Evolutionary conservation across 2,329 filamentous ascomycete genomes (phyloP).

Genomic region (Exophiala viscosa): DNA sequence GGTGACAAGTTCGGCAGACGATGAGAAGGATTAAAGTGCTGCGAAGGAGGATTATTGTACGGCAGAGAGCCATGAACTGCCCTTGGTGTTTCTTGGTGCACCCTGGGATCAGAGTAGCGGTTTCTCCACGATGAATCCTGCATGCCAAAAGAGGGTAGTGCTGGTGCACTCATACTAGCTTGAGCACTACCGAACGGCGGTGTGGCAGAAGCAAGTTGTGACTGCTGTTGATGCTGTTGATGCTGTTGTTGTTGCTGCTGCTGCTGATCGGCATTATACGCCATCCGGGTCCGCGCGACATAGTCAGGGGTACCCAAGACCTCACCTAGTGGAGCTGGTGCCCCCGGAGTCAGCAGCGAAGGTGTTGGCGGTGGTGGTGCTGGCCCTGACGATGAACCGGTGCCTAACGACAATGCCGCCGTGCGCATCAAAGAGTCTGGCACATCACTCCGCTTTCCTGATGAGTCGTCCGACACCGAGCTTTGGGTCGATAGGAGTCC

Average conservation of each 20-base stretch:
- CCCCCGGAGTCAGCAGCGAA: constrained; percentile 10
- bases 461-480: constrained; percentile 26
- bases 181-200: neutral
- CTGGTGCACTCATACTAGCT: neutral
- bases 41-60: constrained; percentile 2
- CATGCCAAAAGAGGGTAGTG: constrained; percentile 11
- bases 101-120: constrained; percentile 15
- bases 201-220: neutral
- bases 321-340: constrained; percentile 6
- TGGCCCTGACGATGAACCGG: constrained; percentile 15
- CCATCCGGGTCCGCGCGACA: constrained; percentile 11
- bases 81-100: constrained; percentile 14
- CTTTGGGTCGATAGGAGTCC: constrained; percentile 24
- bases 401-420: constrained; percentile 18
- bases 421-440: constrained; percentile 22
- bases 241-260: constrained; percentile 11
- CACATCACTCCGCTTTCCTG: constrained; percentile 20
- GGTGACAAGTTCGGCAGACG: constrained; percentile 13
- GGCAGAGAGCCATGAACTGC: constrained; percentile 10
- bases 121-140: constrained; percentile 19
- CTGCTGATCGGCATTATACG: constrained; percentile 14
- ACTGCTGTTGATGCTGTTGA: neutral
- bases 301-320: constrained; percentile 10
- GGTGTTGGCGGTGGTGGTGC: constrained; percentile 17
- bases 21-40: constrained; percentile 9